Conservation (phyloP, 2,329 filamentous ascomycete genomes). For the Fusarium domesticum region DNA sequence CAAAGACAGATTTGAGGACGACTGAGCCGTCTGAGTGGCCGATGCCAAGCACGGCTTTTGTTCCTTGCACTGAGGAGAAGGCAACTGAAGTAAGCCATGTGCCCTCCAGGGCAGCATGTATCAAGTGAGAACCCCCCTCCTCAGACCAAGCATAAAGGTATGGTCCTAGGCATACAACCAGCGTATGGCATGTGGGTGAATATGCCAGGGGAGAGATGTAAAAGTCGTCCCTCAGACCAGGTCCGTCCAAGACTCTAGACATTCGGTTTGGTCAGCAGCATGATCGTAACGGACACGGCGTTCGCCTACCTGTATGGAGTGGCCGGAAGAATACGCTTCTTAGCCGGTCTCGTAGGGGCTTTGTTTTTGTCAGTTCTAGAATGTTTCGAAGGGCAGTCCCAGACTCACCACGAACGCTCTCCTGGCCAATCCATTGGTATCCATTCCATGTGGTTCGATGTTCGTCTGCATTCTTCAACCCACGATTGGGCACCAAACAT, state of each 20-base stretch:
- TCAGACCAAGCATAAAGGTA: constrained; percentile 91
- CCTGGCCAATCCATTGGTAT: constrained; percentile 22
- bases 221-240: constrained; percentile 86
- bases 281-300: constrained; percentile 27
- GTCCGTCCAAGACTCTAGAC: constrained; percentile 76
- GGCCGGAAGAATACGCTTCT: constrained; percentile 55
- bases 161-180: constrained; percentile 80
- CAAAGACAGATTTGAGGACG: constrained; percentile 73
- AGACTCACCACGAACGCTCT: constrained; percentile 10
- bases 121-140: constrained; percentile 56
- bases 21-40: constrained; percentile 76
- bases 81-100: constrained; percentile 77
- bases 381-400: neutral
- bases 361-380: constrained; percentile 6
- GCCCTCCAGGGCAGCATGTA: constrained; percentile 31
- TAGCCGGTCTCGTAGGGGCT: constrained; percentile 17
- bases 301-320: constrained; percentile 71
- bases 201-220: constrained; percentile 93
- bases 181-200: constrained; percentile 66
- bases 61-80: constrained; percentile 78
- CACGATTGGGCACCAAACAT: neutral
- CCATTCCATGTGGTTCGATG: constrained; percentile 28
- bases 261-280: constrained; percentile 30
- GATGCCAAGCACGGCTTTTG: constrained; percentile 77
- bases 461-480: constrained; percentile 2